Base-by-base conservation (phyloP, 2,329 filamentous ascomycete species). In the Sporothrix phasma region DNA sequence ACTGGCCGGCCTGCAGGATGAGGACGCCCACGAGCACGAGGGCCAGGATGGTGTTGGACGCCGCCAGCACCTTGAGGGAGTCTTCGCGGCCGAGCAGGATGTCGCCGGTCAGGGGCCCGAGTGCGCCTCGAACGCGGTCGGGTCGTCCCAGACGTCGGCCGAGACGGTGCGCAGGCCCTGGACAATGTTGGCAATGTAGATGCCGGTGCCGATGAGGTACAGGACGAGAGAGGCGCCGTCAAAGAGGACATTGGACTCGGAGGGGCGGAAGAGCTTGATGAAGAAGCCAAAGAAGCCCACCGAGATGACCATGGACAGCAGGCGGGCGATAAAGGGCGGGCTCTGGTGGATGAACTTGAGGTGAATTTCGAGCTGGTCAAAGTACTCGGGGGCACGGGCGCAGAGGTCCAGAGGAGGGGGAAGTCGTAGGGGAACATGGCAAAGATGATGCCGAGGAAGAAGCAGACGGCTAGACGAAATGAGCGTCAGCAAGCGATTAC, bases 401-500 rank as follows among this genome's bases (percentile, higher is more conserved):
- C 85, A 34, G 85, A 84, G 61, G 87, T 88, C 83, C 90, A 95
- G 62, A 95, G 88, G 67, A 94, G 87, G 66, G 90, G 88, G 79
- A 91, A 94, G 81, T 95, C 94, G 81, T 97, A 99, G 67, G 94
- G 92, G 77, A 97, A 95, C 68, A 88, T 87, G 71, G 92, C 92
- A 84, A 97, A 99, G 76, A 99, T 88, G 76, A 97, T 92, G 71
- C 94, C 94, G 68, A 99, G 88, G 84, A 97, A 96, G 84, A 99
- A 99, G 76, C 90, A 96, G 69, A 89, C 92, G 68, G 89, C 89
- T 92, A 71, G n/a, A n/a, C n/a, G n/a, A n/a, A n/a, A n/a, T 66
- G 51, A 66, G 43, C 26, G 64, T 66, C 54, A 62, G 59, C 62
- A 66, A 66, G 22, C 43, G 62, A 45, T 60, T 61, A 46, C 37